Conservation (phyloP, 768 basidiomycete genomes). For the Leccinellum luteum region DNA sequence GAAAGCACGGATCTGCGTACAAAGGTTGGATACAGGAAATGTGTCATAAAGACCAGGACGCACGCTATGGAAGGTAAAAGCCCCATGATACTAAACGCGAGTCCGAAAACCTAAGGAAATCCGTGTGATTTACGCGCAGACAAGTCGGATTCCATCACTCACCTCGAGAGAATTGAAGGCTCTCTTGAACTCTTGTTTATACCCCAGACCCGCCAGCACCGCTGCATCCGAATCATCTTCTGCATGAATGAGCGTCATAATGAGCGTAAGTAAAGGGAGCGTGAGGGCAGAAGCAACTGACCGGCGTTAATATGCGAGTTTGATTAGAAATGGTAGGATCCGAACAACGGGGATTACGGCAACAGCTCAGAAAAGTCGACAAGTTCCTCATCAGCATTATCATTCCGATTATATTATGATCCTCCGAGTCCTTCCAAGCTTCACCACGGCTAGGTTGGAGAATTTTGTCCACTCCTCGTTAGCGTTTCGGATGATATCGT, state of each 20-base stretch:
- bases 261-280: not conserved
- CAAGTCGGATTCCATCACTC: not conserved
- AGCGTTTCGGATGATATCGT: not conserved
- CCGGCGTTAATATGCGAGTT: too few species aligned
- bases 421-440: too few species aligned
- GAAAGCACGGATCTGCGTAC: slow-evolving; percentile 40
- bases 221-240: slow-evolving; percentile 22
- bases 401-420: too few species aligned
- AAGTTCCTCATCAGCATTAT: too few species aligned
- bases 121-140: not conserved
- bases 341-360: not conserved
- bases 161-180: slow-evolving; percentile 32
- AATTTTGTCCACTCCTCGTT: not conserved
- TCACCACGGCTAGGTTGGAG: too few species aligned
- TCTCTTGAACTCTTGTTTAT: slow-evolving; percentile 35
- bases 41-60: slow-evolving; percentile 23
- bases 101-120: slow-evolving; percentile 55
- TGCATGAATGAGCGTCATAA: not conserved
- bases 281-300: not conserved
- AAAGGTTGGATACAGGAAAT: not conserved
- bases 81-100: slow-evolving; percentile 69
- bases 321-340: not conserved
- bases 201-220: slow-evolving; percentile 28
- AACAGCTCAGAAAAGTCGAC: not conserved
- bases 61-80: slow-evolving; percentile 61